These are phyloP conservation scores for Phlebopus sp. DNA, from an alignment of 1,284 basidiomycete genomes.

Conservation along the genomic window DNA sequence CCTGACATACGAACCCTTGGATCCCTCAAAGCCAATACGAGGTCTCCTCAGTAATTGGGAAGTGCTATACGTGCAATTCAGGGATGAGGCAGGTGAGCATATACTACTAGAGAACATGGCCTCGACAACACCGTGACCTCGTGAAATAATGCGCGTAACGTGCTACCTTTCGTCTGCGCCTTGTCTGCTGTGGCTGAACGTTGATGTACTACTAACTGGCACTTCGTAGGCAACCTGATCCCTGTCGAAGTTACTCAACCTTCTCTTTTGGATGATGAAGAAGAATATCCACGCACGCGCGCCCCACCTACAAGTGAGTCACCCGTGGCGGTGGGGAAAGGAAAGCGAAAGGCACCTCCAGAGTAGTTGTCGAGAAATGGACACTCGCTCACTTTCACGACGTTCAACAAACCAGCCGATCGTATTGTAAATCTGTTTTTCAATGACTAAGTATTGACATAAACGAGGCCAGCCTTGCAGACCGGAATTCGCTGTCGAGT, in stretches of 20 bases:
- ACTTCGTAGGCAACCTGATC: constrained; percentile 36
- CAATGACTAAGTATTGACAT: no score
- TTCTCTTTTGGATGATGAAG: constrained; percentile 43
- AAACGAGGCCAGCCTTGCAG: no score
- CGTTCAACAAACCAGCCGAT: no score
- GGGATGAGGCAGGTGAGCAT: constrained; percentile 52
- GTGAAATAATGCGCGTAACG: no score
- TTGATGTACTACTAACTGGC: neutral
- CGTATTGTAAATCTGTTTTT: no score
- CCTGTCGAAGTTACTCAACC: constrained; percentile 45
- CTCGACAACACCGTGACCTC: no score
- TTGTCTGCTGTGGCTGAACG: no score
- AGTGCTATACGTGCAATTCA: constrained; percentile 61
- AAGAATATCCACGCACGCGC: constrained; percentile 35
- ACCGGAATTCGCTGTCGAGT: no score
- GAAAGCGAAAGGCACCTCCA: constrained; percentile 46
- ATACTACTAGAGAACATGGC: no score
- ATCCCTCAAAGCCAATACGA: constrained; percentile 44
- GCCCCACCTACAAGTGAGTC: constrained; percentile 14
- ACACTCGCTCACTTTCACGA: no score
- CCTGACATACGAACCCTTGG: constrained; percentile 47
- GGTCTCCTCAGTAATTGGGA: constrained; percentile 62
- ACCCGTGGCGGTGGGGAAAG: constrained; percentile 33
- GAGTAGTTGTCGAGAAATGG: constrained; percentile 21
- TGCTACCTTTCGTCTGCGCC: no score